Evolutionary conservation across 2,329 filamentous ascomycete species (phyloP), one percentile per base, ranked within the genome.

Genomic region (Talaromyces marneffei): DNA sequence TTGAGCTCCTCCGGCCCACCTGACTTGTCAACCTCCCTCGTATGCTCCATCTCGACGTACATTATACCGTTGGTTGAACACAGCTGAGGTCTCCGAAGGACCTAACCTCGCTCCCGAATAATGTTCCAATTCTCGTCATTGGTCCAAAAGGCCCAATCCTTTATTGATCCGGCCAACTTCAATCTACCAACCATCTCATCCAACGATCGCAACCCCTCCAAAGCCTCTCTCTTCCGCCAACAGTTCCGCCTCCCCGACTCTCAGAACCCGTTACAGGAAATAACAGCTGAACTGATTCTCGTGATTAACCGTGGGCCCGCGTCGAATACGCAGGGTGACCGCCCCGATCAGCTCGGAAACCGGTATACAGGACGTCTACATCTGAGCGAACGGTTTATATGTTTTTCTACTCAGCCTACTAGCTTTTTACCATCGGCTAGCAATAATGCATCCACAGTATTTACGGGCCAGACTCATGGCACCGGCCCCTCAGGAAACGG

Each of bases 231-330:
- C 62, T 99, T 97, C 80, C 92, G 94, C 79, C 88, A 89, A 75
- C 94, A 99, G 78, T 99, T 99, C 80, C 91, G 94, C 67, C 88
- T 99, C 35, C 94, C 94, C 50, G 87, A 91, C 71, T 89, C 91
- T 40, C 93, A 99, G 78, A 92, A 90, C 65, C 94, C 94, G 60
- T 84, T 97, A 62, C 92, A 95, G 78, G 94, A 99, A 80, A 97
- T 99, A 78, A 92, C 90, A 64, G 92, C 94, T 71, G 94, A 99
- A 80, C 85, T 99, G 63, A 95, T 92, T 61, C 90, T 99, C 62
- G 87, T 88, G 60, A 87, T 85, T 64, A 69, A 70, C 2, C 65
- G 65, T 9, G 61, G 70, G 2, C 61, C 71, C 63, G 18, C 50
- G n/a, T 46, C 52, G 18, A 57, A 39, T 57, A 87, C 83, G 63